Conservation (phyloP, 2,329 filamentous ascomycete genomes). For the Corinectria fuckeliana region DNA sequence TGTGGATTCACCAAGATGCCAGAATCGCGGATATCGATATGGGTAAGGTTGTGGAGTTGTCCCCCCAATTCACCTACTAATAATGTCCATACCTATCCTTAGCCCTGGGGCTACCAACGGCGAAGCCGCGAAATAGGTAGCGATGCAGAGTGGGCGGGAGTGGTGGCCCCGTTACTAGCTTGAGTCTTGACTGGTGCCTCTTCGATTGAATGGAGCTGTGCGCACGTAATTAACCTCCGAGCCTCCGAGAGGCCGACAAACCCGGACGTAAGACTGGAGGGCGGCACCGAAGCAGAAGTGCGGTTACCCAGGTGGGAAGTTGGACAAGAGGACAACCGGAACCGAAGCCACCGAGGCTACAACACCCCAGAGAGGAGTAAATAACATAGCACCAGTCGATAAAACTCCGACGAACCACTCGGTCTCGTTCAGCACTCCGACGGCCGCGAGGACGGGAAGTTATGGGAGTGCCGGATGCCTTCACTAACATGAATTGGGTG, state of each 20-base stretch:
- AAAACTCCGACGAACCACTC: background rate
- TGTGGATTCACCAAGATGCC: background rate
- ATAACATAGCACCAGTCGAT: background rate
- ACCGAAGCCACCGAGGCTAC: constrained; percentile 5
- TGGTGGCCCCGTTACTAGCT: constrained; percentile 17
- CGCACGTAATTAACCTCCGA: constrained; percentile 35
- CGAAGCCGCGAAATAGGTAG: constrained; percentile 24
- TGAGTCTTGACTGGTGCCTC: constrained; percentile 19
- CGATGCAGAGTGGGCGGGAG: constrained; percentile 10
- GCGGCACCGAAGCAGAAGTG: constrained; percentile 7
- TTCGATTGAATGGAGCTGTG: too few relatives aligned
- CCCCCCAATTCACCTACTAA: too few relatives aligned
- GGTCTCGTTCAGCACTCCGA: background rate
- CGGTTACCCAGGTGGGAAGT: background rate
- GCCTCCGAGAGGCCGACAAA: constrained; percentile 34
- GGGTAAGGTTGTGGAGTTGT: constrained; percentile 20
- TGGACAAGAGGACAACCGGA: constrained; percentile 2
- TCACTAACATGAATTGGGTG: background rate
- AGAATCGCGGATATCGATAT: constrained; percentile 22
- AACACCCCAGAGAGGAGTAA: background rate
- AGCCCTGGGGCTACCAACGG: constrained; percentile 18
- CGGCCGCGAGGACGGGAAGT: background rate
- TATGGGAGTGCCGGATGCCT: background rate
- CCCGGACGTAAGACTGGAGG: constrained; percentile 20
- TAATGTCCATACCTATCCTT: too few relatives aligned